Evolutionary conservation across 192 early-diverging fungal genomes (phyloP).

Genomic region (Coemansia sp.): DNA sequence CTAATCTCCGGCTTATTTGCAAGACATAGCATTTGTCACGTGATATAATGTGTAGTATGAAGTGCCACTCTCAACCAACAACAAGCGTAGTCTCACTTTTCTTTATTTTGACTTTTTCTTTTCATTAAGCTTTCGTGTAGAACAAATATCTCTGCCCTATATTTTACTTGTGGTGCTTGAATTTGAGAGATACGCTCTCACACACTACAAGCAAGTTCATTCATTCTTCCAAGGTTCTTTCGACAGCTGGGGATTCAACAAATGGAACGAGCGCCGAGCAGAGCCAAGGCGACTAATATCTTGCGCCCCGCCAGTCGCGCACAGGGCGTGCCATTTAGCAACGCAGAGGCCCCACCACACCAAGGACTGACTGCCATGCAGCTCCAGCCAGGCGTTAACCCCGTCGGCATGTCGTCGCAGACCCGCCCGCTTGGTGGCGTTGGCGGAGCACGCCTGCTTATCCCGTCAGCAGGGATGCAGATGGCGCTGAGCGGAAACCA

Average conservation of each 20-base stretch:
- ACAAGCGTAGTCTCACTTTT: slow-evolving; percentile 4
- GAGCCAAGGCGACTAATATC: slow-evolving; percentile 55
- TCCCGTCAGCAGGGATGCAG: slow-evolving; percentile 19
- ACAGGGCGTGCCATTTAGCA: slow-evolving; percentile 21
- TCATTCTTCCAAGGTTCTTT: neutral
- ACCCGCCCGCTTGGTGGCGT: neutral
- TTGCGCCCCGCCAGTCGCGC: slow-evolving; percentile 51
- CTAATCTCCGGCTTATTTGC: neutral
- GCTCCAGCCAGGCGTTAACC: slow-evolving; percentile 8
- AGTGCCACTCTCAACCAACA: neutral
- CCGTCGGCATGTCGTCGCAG: slow-evolving; percentile 2
- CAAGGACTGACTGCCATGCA: neutral
- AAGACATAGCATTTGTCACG: neutral
- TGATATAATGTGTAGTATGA: neutral
- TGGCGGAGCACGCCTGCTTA: slow-evolving; percentile 37
- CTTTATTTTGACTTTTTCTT: neutral
- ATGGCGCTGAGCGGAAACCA: slow-evolving; percentile 16
- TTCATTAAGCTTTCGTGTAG: no score
- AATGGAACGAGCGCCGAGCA: slow-evolving; percentile 53
- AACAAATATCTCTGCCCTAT: neutral
- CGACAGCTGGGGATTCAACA: neutral
- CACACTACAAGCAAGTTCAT: neutral
- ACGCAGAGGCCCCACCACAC: slow-evolving; percentile 19
- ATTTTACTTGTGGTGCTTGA: neutral
- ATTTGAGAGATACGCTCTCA: neutral